phyloP scores from a whole-genome alignment of 805 yeast genomes.

The Teunomyces gatunensis region DNA sequence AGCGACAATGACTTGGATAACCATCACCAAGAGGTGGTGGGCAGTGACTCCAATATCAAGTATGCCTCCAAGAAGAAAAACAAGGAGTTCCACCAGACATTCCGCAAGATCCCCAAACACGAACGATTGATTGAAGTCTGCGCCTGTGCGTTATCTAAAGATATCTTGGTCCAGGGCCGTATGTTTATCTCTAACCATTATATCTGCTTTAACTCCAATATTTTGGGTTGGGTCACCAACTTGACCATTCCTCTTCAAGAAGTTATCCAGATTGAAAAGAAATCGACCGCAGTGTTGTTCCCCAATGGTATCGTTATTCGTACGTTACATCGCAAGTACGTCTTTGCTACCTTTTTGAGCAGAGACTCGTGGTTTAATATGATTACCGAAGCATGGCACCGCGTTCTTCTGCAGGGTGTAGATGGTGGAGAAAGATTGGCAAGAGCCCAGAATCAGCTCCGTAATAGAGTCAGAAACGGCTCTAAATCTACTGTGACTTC shows the following conservation, averaged over 20 bases:
- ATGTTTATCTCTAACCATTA: conserved; percentile 75
- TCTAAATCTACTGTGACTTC: conserved; percentile 8
- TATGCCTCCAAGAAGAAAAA: conserved; percentile 28
- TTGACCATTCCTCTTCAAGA: conserved; percentile 70
- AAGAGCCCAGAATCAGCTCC: not conserved
- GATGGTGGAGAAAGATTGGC: conserved; percentile 7
- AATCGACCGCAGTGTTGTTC: conserved; percentile 81
- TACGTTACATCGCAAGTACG: conserved; percentile 61
- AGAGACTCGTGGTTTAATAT: conserved; percentile 76
- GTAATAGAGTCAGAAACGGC: conserved; percentile 7
- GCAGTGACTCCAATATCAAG: conserved; percentile 10
- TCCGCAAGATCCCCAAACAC: conserved; percentile 61
- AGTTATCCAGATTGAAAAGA: conserved; percentile 71
- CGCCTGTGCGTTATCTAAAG: conserved; percentile 85
- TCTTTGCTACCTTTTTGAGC: conserved; percentile 83
- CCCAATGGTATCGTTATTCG: conserved; percentile 83
- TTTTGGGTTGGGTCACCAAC: conserved; percentile 89
- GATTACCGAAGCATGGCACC: conserved; percentile 68
- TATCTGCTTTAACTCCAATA: conserved; percentile 81
- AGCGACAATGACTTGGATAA: conserved; percentile 7
- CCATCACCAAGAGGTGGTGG: not conserved
- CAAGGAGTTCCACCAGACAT: conserved; percentile 73
- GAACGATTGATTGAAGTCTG: conserved; percentile 84
- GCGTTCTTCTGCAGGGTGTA: conserved; percentile 27
- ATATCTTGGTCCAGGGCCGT: conserved; percentile 84